Evolutionary conservation across 73 alveolate species (phyloP), one percentile per base, ranked within the genome.

Genomic region (Paraurostyla sp.): DNA sequence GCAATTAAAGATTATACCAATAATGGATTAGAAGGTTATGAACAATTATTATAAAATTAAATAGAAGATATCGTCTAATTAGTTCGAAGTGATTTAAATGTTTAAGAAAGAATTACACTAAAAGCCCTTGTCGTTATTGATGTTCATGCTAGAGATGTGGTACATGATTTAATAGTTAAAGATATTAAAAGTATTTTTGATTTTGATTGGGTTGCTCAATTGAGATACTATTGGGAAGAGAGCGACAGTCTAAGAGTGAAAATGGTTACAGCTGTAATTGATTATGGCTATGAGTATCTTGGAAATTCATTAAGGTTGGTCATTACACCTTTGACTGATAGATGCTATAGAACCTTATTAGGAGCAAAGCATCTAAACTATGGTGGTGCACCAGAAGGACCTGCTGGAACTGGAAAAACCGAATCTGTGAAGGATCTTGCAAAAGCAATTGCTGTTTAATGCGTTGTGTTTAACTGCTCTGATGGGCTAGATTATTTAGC

Each of bases 321-420:
- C 71, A 98, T 98, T 68, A 98, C 99, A 11, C 99, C 99, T 11
- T 93, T 98, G 87, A 98, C 99, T 58, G 99, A 98, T 93, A 96
- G 99, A 94, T 98, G 99, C 90, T 98, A 97, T 91, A 88, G 99
- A 80, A 98, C 99, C 9, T 94, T 98, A 60, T 93, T 98, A 93
- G 99, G 99, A 0, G 99, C 99, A 35, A 97, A 95, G 97, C 97
- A 98, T 81, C 96, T 98, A 20, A 97, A 97, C 93, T 98, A 97
- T 87, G 99, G 99, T 23, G 99, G 99, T 0, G 99, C 99, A 0
- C 99, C 99, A 16, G 99, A 97, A 91, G 99, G 99, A 0, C 99
- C 99, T 13, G 99, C 98, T 9, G 99, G 99, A 22, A 96, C 99
- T 11, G 99, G 99, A 49, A 91, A 91, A 41, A 91, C 96, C 9